Conservation (phyloP, 345 rosid genomes). For the Aquilaria sinensis region DNA sequence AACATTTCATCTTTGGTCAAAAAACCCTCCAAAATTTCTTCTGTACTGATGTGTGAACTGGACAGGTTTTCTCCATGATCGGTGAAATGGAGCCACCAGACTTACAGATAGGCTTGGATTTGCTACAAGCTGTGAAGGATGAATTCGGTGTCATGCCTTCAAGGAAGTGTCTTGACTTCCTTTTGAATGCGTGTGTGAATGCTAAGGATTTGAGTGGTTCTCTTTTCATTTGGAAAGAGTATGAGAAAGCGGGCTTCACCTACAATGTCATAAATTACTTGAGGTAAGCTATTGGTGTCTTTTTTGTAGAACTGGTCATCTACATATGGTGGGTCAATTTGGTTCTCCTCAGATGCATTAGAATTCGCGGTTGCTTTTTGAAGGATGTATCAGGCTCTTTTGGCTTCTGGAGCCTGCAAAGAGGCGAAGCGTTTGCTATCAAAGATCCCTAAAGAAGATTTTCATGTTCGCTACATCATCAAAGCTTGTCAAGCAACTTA, state of each 20-base stretch:
- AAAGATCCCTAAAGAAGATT: conserved; percentile 58
- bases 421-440: conserved; percentile 37
- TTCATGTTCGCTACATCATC: conserved; percentile 40
- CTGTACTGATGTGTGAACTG: not conserved
- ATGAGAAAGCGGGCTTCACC: conserved; percentile 46
- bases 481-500: conserved; percentile 24
- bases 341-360: too few species aligned
- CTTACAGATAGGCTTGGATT: conserved; percentile 49
- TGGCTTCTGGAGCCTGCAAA: conserved; percentile 50
- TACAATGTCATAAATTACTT: conserved; percentile 52
- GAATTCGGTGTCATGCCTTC: conserved; percentile 62
- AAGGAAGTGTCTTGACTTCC: conserved; percentile 74
- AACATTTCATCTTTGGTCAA: too few species aligned
- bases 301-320: too few species aligned
- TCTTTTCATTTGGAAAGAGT: conserved; percentile 64
- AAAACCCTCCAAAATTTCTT: too few species aligned
- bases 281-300: conserved; percentile 26
- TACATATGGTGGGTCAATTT: too few species aligned
- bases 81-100: conserved; percentile 39
- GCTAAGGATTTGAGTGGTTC: conserved; percentile 46
- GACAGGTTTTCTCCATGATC: conserved; percentile 44
- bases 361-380: conserved; percentile 10
- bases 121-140: conserved; percentile 48
- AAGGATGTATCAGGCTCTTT: conserved; percentile 87
- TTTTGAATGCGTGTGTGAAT: conserved; percentile 56